Conservation (phyloP, 768 basidiomycete species). For the Pulveroboletus sp. region DNA sequence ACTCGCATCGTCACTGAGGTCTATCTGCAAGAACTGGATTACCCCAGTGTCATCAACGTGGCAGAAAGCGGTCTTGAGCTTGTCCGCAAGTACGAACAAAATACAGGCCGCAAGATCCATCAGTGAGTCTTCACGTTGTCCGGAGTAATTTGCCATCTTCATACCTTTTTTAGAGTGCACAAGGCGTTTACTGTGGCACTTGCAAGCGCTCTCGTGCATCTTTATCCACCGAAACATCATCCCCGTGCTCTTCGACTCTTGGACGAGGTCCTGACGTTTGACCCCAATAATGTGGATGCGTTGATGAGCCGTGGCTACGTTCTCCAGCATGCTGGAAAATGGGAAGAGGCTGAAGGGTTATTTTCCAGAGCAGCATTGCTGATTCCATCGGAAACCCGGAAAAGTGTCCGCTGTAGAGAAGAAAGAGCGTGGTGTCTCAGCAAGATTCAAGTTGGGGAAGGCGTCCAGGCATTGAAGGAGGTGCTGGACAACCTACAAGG, state of each 20-base stretch:
- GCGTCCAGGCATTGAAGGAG: conserved; percentile 43
- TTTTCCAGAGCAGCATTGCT: conserved; percentile 59
- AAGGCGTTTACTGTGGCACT: conserved; percentile 69
- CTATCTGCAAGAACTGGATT: conserved; percentile 68
- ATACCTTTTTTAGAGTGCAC: conserved; percentile 46
- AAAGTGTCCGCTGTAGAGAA: conserved; percentile 64
- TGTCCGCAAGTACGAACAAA: conserved; percentile 48
- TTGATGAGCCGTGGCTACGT: conserved; percentile 77
- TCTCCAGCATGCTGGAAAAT: conserved; percentile 56
- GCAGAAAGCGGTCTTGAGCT: conserved; percentile 68
- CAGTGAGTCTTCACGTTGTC: conserved; percentile 36
- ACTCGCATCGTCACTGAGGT: conserved; percentile 62
- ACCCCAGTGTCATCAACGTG: conserved; percentile 63
- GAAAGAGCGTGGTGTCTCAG: conserved; percentile 80
- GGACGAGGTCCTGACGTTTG: conserved; percentile 60
- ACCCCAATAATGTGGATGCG: conserved; percentile 58
- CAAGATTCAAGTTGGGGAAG: conserved; percentile 49
- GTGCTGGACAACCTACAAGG: conserved; percentile 44
- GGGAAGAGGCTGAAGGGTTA: conserved; percentile 58
- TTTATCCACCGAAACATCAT: conserved; percentile 90
- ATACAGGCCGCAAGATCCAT: conserved; percentile 51
- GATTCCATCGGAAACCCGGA: conserved; percentile 41
- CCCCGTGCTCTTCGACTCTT: conserved; percentile 69
- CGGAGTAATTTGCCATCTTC: background rate
- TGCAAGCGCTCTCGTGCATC: conserved; percentile 75